Evolutionary conservation across 768 basidiomycete genomes (phyloP), one percentile per base, ranked within the genome.

Genomic region (Sarcodon aspratus): DNA sequence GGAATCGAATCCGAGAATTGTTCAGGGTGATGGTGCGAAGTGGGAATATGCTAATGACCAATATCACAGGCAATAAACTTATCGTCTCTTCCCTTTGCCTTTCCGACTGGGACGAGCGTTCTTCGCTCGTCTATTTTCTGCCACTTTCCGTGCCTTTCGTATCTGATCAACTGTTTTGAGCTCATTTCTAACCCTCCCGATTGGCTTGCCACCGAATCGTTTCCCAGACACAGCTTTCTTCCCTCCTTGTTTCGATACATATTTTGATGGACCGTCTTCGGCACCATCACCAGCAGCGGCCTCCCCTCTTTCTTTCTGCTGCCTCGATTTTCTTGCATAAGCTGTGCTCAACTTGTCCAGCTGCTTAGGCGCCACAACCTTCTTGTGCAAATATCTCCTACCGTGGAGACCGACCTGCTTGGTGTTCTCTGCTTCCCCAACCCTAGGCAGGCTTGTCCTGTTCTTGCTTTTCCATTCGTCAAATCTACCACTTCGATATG

Each of bases 391-490:
- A 72, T 80, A 96, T 55, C 75, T 76, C 54, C 73, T 75, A 31
- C 80, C 79, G 8, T 73, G 73, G 33, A 59, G 58, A 11, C 59
- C 57, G 3, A 48, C 49, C 36, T 57, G 49, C n/a, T 56, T 50
- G 51, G 52, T 44, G 44, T 72, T 69, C 63, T 95, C 93, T 3
- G 67, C 71, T 61, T 96, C 93, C 15, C 94, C 94, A n/a, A 85
- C 72, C 50, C 76, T 76, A 0, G 93, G 93, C 34, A 97, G 63
- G 51, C 67, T 73, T n/a, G 79, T 67, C 36, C 77, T 80, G 46
- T 73, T 80, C 65, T 87, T 89, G 52, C 76, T 72, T 63, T 85
- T 87, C 96, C 96, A 99, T 62, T 95, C 92, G 49, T 95, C 89
- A 63, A 90, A 99, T 12, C 90, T 80, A 9, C 96, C 96, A 56